These are phyloP conservation scores for Carpinus fangiana DNA, from an alignment of 306 rosid species.

Conservation along the genomic window DNA sequence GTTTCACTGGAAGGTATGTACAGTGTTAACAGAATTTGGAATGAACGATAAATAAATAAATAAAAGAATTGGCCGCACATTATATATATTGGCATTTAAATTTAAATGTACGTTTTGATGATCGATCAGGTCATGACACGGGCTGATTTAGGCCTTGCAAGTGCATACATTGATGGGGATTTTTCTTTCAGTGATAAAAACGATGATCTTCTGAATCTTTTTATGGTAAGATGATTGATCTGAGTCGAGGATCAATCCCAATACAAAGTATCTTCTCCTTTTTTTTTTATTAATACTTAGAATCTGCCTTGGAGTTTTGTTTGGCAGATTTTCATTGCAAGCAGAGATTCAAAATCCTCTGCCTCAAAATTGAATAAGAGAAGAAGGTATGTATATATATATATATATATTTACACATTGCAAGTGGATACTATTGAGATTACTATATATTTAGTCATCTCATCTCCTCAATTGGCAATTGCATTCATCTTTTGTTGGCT, in stretches of 20 bases:
- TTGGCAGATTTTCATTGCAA: constrained; percentile 79
- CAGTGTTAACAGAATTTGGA: background rate
- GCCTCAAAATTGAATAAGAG: constrained; percentile 49
- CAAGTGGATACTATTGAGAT: background rate
- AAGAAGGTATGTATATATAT: background rate
- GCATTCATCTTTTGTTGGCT: background rate
- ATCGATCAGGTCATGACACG: constrained; percentile 75
- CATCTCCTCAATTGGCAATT: background rate
- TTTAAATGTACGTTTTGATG: constrained; percentile 2
- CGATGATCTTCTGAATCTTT: constrained; percentile 63
- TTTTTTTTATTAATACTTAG: background rate
- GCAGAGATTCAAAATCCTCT: constrained; percentile 59
- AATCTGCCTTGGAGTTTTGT: constrained; percentile 1
- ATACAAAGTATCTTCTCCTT: too few species aligned
- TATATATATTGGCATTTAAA: too few species aligned
- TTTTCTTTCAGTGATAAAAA: constrained; percentile 72
- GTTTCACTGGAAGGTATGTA: constrained; percentile 85
- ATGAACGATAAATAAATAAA: too few species aligned
- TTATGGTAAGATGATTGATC: constrained; percentile 46
- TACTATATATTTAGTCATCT: background rate
- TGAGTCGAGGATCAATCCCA: background rate
- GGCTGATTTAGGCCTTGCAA: constrained; percentile 93
- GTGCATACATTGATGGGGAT: constrained; percentile 77
- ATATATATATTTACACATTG: background rate
- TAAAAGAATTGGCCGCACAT: too few species aligned